These are phyloP conservation scores for Hamigera avellanea DNA, from an alignment of 495 filamentous ascomycete species.

Conservation along the genomic window DNA sequence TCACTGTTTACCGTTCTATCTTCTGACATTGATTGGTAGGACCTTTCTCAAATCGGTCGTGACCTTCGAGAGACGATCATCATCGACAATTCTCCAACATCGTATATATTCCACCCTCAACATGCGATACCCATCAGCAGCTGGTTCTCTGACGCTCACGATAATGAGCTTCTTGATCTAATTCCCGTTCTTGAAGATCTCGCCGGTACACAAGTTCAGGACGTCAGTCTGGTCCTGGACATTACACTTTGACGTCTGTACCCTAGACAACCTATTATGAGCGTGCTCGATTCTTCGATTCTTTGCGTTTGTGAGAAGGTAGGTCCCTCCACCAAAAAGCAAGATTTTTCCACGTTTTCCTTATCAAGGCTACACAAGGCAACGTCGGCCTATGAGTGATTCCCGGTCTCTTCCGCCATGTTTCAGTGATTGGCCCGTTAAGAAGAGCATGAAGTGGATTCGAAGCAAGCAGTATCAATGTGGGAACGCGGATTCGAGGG, in stretches of 20 bases:
- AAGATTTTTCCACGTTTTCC: background rate
- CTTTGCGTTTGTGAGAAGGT: background rate
- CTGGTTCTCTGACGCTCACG: conserved; percentile 99
- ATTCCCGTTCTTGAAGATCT: conserved; percentile 98
- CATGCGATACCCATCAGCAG: conserved; percentile 99
- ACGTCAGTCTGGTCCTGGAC: conserved; percentile 96
- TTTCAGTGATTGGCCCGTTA: no score
- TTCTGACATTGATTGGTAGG: conserved; percentile 32
- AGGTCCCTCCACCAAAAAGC: background rate
- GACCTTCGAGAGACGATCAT: conserved; percentile 98
- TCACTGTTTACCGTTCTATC: background rate
- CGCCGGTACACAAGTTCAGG: conserved; percentile 71
- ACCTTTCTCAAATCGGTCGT: conserved; percentile 91
- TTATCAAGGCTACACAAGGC: no score
- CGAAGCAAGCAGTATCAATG: background rate
- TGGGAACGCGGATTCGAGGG: no score
- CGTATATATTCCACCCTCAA: conserved; percentile 98
- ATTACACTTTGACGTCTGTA: conserved; percentile 60
- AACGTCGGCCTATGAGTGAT: no score
- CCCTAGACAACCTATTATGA: background rate
- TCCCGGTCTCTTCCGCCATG: no score
- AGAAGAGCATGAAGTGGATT: background rate
- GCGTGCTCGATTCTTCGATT: background rate
- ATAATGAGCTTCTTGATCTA: conserved; percentile 96
- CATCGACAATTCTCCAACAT: conserved; percentile 98